Evolutionary conservation across 2,329 filamentous ascomycete genomes (phyloP).

Genomic region (Penicillium sp.): DNA sequence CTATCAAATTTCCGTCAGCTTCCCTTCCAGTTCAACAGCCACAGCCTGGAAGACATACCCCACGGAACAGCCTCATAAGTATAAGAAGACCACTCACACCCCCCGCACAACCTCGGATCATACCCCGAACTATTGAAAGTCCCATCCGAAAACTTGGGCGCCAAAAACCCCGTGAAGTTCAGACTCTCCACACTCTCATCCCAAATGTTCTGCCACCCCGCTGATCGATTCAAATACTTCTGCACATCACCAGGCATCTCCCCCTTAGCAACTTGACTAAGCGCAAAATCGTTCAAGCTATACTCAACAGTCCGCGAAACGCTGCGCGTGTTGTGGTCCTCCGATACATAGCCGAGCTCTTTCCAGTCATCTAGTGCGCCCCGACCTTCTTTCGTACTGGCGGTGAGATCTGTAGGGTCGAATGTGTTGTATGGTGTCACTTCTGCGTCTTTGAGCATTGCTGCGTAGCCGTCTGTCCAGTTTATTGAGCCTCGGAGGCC

Average conservation of each 20-base stretch:
- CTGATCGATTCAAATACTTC: conserved; percentile 63
- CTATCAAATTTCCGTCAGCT: conserved; percentile 12
- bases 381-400: conserved; percentile 67
- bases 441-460: conserved; percentile 69
- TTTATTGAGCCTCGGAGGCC: conserved; percentile 63
- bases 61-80: conserved; percentile 64
- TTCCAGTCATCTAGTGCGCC: conserved; percentile 71
- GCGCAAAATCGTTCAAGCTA: conserved; percentile 63
- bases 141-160: conserved; percentile 55
- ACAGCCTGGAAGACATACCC: conserved; percentile 32
- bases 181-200: conserved; percentile 58
- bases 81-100: conserved; percentile 65
- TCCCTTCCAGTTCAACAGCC: conserved; percentile 7
- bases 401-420: conserved; percentile 53
- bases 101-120: conserved; percentile 58
- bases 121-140: conserved; percentile 48
- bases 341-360: conserved; percentile 62
- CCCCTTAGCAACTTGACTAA: conserved; percentile 53
- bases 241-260: conserved; percentile 50
- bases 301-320: conserved; percentile 69
- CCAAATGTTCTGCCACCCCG: conserved; percentile 74
- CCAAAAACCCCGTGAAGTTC: conserved; percentile 57
- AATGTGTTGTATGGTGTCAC: conserved; percentile 62
- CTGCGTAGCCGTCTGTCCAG: conserved; percentile 63
- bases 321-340: conserved; percentile 58